Base-by-base conservation (phyloP, 352 stramenopile genomes). In the Lagenidium sp. region DNA sequence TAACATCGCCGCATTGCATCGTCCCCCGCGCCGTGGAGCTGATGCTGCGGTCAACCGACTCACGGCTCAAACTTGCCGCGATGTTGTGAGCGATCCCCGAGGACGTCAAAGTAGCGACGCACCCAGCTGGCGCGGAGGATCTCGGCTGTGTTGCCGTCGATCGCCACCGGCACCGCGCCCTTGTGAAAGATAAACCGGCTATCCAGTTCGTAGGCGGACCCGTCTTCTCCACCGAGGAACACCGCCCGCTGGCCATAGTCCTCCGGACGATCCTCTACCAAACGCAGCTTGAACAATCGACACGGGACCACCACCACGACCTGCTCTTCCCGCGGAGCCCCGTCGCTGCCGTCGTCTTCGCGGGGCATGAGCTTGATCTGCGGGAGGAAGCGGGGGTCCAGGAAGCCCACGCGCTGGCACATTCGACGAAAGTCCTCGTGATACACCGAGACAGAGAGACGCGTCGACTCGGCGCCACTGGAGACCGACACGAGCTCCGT, bases 141-240 rank as follows among this genome's bases (percentile, higher is more conserved):
- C 48, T 68, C 58, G 13, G 66, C 67, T 24, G 69, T 82, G 41
- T 82, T 79, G 30, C 69, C 63, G 36, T 79, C 66, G 5, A 82
- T 54, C 10, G 32, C 37, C 1, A 51, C 48, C 18, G 44, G 52
- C 19, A 69, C 52, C 25, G 50, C 54, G 20, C n/a, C 63, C n/a
- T n/a, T n/a, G 30, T 48, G 25, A 35, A 79, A 82, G 30, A 37
- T 40, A 24, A 65, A 75, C 13, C 67, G 41, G 13, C 59, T 36
- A 28, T 79, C 69, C 20, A 79, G 54, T 15, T 41, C 50, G 25
- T 66, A 77, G 6, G 48, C 36, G 16, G 28, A 6, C 13, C 16
- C 18, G 8, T 28, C 30, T 25, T 52, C 31, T 18, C 19, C 26
- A 10, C 64, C 64, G 2, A 57, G 54, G 36, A 65, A 82, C 43